Base-by-base conservation (phyloP, 371 early-diverging fungal species). In the Mucor indicus region DNA sequence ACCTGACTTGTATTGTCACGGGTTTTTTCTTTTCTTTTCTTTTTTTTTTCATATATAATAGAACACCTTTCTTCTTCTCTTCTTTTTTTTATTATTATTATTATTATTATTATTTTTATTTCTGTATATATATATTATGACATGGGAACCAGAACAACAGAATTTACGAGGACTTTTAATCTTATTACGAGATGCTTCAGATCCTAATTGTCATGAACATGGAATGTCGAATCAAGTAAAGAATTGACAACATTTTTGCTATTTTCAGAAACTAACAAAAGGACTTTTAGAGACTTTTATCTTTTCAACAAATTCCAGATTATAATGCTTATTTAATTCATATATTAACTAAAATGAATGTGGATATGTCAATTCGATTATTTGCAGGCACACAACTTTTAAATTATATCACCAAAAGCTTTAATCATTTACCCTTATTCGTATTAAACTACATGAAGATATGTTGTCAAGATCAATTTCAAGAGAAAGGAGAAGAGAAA, bases 311-410 rank as follows among this genome's bases (percentile, higher is more conserved):
- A 47, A 69, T 88, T 17, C 87, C 91, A 17, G 89, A 92, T 55
- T 93, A 83, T 74, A 79, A 81, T 67, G 82, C 80, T 57, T 92
- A 92, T 75, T 79, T 92, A 27, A 77, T 84, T 30, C 84, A 82
- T 50, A 84, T 93, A 42, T 63, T 93, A 43, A 80, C 84, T 3
- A 73, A 77, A 55, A 62, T 71, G 36, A 55, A 72, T 23, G 40
- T 41, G 23, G 51, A 54, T 30, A 62, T 77, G 6, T 21, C 48
- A 20, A 55, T 45, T 17, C 83, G 92, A 36, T 68, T 79, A 15
- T 75, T 85, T 33, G 93, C 93, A 5, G 95, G 92, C n/a, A 62
- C 90, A 38, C 66, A 81, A 46, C 76, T 93, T 37, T 91, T 91
- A 75, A 90, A 87, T 75, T 80, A 79, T 50, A 72, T 93, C 42